These are phyloP conservation scores for Calonectria leucothoes DNA, from an alignment of 2,329 filamentous ascomycete species.

Conservation along the genomic window DNA sequence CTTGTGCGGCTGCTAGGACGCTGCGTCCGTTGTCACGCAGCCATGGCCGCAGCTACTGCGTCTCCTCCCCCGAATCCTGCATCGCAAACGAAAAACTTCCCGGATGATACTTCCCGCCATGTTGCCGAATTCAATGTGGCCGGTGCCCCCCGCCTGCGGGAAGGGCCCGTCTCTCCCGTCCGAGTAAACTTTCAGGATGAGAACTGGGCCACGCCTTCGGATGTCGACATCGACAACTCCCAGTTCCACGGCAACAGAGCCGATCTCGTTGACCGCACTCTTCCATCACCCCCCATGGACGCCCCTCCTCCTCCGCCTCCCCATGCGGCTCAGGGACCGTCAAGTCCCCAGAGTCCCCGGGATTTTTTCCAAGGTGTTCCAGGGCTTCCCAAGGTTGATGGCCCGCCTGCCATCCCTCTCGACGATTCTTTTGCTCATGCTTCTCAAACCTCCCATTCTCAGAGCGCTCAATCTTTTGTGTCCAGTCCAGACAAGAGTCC, in stretches of 20 bases:
- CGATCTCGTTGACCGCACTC: slow-evolving; percentile 39
- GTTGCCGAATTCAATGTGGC: slow-evolving; percentile 38
- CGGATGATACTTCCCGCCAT: slow-evolving; percentile 42
- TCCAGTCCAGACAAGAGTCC: slow-evolving; percentile 22
- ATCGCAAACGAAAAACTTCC: slow-evolving; percentile 40
- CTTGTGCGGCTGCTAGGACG: slow-evolving; percentile 19
- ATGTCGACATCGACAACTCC: slow-evolving; percentile 61
- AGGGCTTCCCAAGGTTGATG: slow-evolving; percentile 13
- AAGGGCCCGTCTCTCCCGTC: slow-evolving; percentile 67
- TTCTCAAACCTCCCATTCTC: slow-evolving; percentile 16
- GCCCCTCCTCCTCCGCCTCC: slow-evolving; percentile 52
- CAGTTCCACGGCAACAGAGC: slow-evolving; percentile 41
- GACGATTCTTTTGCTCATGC: slow-evolving; percentile 11
- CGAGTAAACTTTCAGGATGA: slow-evolving; percentile 65
- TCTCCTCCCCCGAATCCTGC: slow-evolving; percentile 48
- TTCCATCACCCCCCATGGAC: slow-evolving; percentile 42
- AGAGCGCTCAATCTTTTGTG: slow-evolving; percentile 13
- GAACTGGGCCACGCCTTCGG: slow-evolving; percentile 64
- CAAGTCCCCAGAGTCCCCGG: slow-evolving; percentile 21
- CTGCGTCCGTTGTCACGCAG: slow-evolving; percentile 28
- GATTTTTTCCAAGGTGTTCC: slow-evolving; percentile 23
- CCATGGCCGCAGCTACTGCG: slow-evolving; percentile 50
- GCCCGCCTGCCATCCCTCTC: not conserved
- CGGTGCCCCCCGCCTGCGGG: slow-evolving; percentile 59
- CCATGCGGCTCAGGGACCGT: slow-evolving; percentile 17